Percentiles rank a stretch among this genome's conserved stretches.
phyloP scores from a whole-genome alignment of 495 filamentous ascomycete species.

The Achaetomiella virescens region DNA sequence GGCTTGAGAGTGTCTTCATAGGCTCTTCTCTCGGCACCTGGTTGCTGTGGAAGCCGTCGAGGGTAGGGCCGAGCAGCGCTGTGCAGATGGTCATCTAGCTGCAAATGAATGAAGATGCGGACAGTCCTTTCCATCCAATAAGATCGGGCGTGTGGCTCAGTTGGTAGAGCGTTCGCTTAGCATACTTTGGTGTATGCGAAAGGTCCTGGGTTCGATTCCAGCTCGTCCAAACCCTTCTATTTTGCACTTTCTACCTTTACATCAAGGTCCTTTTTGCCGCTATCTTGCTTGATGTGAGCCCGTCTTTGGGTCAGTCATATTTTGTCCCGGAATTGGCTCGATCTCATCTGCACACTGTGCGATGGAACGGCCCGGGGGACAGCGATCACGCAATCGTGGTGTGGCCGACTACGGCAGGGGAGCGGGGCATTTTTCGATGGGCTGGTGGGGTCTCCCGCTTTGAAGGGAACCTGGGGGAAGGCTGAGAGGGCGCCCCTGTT shows the following conservation, averaged over 20 bases:
- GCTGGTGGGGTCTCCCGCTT: neutral
- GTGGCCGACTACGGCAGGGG: neutral
- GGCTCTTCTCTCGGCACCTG: too few species aligned
- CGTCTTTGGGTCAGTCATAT: too few species aligned
- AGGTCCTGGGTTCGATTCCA: conserved; percentile 24
- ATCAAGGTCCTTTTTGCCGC: neutral
- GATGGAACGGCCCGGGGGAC: neutral
- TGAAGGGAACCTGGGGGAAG: neutral
- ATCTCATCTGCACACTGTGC: neutral
- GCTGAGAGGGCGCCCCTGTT: neutral
- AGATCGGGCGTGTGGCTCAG: conserved; percentile 21
- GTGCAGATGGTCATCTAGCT: too few species aligned
- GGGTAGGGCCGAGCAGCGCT: too few species aligned
- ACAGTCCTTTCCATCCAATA: neutral
- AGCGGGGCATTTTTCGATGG: neutral
- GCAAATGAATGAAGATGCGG: too few species aligned
- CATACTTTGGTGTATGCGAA: conserved; percentile 14
- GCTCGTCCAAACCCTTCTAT: conserved; percentile 14
- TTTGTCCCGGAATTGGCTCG: neutral
- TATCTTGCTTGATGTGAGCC: too few species aligned
- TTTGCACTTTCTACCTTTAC: neutral
- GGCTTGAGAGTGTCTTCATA: too few species aligned
- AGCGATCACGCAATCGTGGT: conserved; percentile 9
- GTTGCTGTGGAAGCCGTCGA: too few species aligned
- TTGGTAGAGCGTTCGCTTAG: conserved; percentile 25